These are phyloP conservation scores for Panellus pusillus DNA, from an alignment of 768 basidiomycete species.

Conservation along the genomic window DNA sequence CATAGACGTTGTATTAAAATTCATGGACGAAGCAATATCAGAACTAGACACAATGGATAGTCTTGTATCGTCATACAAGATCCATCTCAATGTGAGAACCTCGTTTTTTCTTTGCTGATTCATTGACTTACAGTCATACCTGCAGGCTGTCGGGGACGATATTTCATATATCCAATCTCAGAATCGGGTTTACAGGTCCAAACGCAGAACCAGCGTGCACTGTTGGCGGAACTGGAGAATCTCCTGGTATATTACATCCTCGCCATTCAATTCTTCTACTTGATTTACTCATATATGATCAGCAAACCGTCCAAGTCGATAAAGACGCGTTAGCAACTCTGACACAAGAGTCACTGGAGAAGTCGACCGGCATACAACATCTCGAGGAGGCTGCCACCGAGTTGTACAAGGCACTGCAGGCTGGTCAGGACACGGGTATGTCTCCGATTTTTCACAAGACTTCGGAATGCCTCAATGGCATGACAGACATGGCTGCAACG, in stretches of 20 bases:
- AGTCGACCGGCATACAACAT: conserved; percentile 66
- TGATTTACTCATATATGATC: background rate
- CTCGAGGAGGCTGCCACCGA: conserved; percentile 84
- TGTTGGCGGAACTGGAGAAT: conserved; percentile 84
- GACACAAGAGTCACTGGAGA: conserved; percentile 88
- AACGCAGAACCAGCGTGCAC: conserved; percentile 88
- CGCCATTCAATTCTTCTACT: background rate
- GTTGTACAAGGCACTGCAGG: conserved; percentile 93
- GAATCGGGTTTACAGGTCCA: conserved; percentile 97
- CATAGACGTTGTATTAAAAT: conserved; percentile 79
- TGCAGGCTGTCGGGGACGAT: conserved; percentile 90
- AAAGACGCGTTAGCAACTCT: conserved; percentile 70
- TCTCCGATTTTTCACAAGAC: background rate
- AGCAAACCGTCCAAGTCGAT: conserved; percentile 97
- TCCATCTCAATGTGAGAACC: conserved; percentile 83
- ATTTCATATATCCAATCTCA: conserved; percentile 96
- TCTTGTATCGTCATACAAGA: conserved; percentile 90
- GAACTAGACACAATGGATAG: conserved; percentile 92
- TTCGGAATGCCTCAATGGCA: conserved; percentile 12
- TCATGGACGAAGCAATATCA: conserved; percentile 83
- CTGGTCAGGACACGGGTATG: conserved; percentile 83
- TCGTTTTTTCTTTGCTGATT: background rate
- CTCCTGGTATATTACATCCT: conserved; percentile 55
- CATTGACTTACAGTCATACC: background rate
- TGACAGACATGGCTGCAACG: conserved; percentile 90